These are phyloP conservation scores for Monilinia polystroma DNA, from an alignment of 2,329 filamentous ascomycete species.

Conservation along the genomic window DNA sequence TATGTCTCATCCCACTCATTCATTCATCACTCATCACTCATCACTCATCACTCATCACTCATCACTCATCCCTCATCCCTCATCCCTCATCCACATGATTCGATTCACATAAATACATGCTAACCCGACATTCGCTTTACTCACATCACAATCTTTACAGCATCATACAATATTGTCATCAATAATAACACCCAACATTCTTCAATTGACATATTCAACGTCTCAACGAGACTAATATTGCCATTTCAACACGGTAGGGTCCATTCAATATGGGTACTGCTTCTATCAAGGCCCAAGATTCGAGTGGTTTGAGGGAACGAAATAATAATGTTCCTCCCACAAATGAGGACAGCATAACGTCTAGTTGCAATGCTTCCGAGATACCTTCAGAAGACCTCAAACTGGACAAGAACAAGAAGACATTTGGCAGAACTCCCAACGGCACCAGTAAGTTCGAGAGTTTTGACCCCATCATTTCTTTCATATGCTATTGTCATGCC, in stretches of 20 bases:
- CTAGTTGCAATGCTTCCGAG: conserved; percentile 25
- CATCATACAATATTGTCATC: neutral
- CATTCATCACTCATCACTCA: neutral
- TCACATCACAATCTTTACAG: neutral
- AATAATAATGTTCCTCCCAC: conserved; percentile 17
- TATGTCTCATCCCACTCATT: conserved; percentile 17
- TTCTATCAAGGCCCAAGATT: conserved; percentile 10
- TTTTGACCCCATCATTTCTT: neutral
- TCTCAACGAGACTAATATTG: conserved; percentile 9
- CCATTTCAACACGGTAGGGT: conserved; percentile 22
- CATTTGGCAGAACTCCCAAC: conserved; percentile 86
- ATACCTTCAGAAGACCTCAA: conserved; percentile 36
- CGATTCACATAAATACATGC: conserved; percentile 9
- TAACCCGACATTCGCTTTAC: neutral
- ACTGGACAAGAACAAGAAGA: conserved; percentile 61
- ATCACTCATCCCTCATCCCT: neutral
- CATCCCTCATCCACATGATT: neutral
- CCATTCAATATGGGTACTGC: conserved; percentile 26
- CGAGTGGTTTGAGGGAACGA: conserved; percentile 36
- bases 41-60: no score
- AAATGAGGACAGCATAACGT: conserved; percentile 16
- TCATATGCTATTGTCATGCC: neutral
- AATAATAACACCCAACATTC: neutral
- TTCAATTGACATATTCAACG: neutral
- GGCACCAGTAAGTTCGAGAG: conserved; percentile 70